Evolutionary conservation across 768 basidiomycete genomes (phyloP).

Genomic region (Psilocybe azurescens): DNA sequence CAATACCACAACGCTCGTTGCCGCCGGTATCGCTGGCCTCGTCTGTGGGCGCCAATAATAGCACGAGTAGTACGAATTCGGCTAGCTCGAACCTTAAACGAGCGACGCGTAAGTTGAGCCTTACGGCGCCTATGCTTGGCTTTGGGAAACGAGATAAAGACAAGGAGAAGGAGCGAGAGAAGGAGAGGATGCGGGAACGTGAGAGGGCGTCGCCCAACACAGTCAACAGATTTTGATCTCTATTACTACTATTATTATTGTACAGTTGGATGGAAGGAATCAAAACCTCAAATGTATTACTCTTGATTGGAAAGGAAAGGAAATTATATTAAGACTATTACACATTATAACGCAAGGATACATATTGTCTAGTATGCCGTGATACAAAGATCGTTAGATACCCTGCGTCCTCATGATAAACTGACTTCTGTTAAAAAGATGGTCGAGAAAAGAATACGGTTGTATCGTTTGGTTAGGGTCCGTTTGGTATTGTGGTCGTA

Average conservation of each 20-base stretch:
- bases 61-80: constrained; percentile 26
- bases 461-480: no score
- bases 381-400: no score
- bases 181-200: constrained; percentile 16
- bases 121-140: constrained; percentile 65
- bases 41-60: constrained; percentile 25
- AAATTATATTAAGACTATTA: no score
- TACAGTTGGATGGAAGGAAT: constrained; percentile 12
- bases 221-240: constrained; percentile 20
- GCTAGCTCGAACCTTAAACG: constrained; percentile 28
- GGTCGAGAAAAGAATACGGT: no score
- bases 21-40: constrained; percentile 26
- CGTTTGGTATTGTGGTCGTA: no score
- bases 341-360: no score
- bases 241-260: constrained; percentile 15
- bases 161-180: constrained; percentile 47
- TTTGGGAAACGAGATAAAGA: constrained; percentile 63
- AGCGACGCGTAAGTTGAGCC: constrained; percentile 70
- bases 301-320: no score
- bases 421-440: no score
- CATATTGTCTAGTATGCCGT: no score
- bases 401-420: no score
- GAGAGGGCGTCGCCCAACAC: constrained; percentile 25
- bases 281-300: constrained; percentile 1
- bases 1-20: constrained; percentile 1